phyloP scores from a whole-genome alignment of 352 stramenopile species.

The Phytophthora rubi region DNA sequence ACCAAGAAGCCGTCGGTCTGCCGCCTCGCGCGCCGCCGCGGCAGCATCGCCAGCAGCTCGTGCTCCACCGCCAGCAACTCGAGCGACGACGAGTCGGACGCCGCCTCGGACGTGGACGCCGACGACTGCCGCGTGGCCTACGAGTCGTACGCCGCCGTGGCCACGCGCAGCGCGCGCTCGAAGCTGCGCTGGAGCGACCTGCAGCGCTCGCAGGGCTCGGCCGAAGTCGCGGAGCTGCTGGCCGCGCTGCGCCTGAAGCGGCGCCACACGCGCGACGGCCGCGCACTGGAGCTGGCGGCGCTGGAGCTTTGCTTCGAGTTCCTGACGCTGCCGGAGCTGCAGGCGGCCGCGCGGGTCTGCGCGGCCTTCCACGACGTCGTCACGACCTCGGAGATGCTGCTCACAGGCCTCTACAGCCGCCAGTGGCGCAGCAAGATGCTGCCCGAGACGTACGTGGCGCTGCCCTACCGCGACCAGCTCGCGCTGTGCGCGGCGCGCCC shows the following conservation, averaged over 20 bases:
- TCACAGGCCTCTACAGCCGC: conserved; percentile 66
- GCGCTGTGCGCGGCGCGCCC: conserved; percentile 48
- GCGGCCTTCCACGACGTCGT: conserved; percentile 67
- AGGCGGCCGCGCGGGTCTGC: conserved; percentile 52
- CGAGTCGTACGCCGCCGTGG: conserved; percentile 78
- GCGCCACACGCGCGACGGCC: conserved; percentile 20
- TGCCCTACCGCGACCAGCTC: conserved; percentile 56
- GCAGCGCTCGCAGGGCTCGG: conserved; percentile 39
- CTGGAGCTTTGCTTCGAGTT: conserved; percentile 84
- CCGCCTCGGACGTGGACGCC: conserved; percentile 24
- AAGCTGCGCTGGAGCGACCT: conserved; percentile 79
- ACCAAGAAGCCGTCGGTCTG: conserved; percentile 36
- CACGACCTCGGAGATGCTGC: conserved; percentile 44
- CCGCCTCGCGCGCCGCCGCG: conserved; percentile 37
- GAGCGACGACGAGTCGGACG: conserved; percentile 50
- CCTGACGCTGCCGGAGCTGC: conserved; percentile 58
- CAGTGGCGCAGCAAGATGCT: conserved; percentile 55
- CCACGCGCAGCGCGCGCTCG: conserved; percentile 41
- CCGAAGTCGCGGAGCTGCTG: conserved; percentile 24
- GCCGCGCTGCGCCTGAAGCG: conserved; percentile 25
- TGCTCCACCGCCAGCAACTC: conserved; percentile 47
- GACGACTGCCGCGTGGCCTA: conserved; percentile 66
- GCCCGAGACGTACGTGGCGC: conserved; percentile 40
- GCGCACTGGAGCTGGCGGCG: conserved; percentile 49
- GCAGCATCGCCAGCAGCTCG: conserved; percentile 42